Percentiles rank a stretch among this genome's conserved stretches.
These are phyloP conservation scores for Atkinsonella hypoxylon DNA, from an alignment of 2,329 filamentous ascomycete species.

Conservation along the genomic window DNA sequence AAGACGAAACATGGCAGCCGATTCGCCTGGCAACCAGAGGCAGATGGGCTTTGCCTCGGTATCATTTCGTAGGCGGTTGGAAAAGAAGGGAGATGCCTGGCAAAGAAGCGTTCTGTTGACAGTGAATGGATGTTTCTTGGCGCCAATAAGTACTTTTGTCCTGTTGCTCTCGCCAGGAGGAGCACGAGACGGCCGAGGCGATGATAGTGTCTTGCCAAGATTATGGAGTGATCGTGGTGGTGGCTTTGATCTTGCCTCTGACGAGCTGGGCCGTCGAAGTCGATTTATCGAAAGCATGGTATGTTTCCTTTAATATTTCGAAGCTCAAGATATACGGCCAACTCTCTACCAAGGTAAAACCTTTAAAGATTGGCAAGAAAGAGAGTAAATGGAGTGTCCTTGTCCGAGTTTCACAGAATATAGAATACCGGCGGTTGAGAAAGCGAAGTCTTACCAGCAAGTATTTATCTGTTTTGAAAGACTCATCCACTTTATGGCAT, in stretches of 20 bases:
- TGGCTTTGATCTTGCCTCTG: slow-evolving; percentile 8
- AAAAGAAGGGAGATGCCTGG: slow-evolving; percentile 35
- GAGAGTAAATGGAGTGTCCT: too few relatives aligned
- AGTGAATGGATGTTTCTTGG: slow-evolving; percentile 27
- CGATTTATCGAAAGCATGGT: slow-evolving; percentile 4
- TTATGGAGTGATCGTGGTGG: slow-evolving; percentile 11
- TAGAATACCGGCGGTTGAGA: too few relatives aligned
- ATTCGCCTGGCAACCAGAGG: slow-evolving; percentile 33
- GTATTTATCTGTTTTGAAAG: too few relatives aligned
- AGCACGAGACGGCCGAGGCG: slow-evolving; percentile 8
- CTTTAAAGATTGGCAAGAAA: too few relatives aligned
- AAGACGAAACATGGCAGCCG: slow-evolving; percentile 38
- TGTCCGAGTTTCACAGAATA: too few relatives aligned
- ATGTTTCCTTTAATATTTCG: neutral
- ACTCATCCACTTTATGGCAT: too few relatives aligned
- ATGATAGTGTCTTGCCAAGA: slow-evolving; percentile 4
- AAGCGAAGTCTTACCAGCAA: too few relatives aligned
- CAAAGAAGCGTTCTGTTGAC: slow-evolving; percentile 34
- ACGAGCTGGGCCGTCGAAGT: neutral
- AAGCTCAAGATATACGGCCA: too few relatives aligned
- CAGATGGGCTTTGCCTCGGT: slow-evolving; percentile 17
- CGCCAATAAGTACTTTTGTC: slow-evolving; percentile 30
- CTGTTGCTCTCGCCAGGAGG: slow-evolving; percentile 9
- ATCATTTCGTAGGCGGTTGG: slow-evolving; percentile 28
- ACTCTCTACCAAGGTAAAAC: too few relatives aligned